Evolutionary conservation across 352 stramenopile species (phyloP).

Genomic region (Globisporangium okanoganense): DNA sequence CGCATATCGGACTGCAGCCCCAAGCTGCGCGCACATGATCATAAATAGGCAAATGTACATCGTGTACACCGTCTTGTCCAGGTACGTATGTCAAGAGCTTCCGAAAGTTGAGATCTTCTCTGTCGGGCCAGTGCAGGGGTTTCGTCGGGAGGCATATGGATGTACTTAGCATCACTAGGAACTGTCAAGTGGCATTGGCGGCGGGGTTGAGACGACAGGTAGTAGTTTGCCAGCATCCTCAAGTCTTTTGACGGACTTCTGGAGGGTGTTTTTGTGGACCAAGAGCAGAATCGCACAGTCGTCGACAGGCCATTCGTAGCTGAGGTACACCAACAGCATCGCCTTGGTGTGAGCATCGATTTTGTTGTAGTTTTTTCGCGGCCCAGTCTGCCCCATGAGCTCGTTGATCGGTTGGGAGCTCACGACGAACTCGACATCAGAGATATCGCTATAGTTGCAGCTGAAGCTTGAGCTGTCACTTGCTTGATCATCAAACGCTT

Average conservation of each 20-base stretch:
- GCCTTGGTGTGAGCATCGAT: background rate
- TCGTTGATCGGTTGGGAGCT: too few species aligned
- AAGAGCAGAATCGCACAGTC: background rate
- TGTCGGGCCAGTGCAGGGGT: background rate
- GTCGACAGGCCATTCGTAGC: background rate
- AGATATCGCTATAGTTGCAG: background rate
- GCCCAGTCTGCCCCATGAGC: background rate
- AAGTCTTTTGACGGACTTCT: background rate
- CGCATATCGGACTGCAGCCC: background rate
- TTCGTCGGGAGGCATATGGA: background rate
- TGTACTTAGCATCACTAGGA: too few species aligned
- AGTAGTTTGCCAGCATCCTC: background rate
- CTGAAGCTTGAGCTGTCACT: too few species aligned
- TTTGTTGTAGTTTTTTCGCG: background rate
- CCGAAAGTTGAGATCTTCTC: background rate
- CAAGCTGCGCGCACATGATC: background rate
- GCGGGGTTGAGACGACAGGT: background rate
- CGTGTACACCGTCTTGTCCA: background rate
- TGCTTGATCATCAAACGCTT: too few species aligned
- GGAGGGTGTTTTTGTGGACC: background rate
- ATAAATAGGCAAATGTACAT: background rate
- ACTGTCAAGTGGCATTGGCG: background rate
- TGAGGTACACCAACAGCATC: background rate
- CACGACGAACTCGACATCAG: background rate
- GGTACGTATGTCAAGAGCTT: background rate